Conservation (phyloP, 1,139 yeast genomes). For the Candida freyschussii region DNA sequence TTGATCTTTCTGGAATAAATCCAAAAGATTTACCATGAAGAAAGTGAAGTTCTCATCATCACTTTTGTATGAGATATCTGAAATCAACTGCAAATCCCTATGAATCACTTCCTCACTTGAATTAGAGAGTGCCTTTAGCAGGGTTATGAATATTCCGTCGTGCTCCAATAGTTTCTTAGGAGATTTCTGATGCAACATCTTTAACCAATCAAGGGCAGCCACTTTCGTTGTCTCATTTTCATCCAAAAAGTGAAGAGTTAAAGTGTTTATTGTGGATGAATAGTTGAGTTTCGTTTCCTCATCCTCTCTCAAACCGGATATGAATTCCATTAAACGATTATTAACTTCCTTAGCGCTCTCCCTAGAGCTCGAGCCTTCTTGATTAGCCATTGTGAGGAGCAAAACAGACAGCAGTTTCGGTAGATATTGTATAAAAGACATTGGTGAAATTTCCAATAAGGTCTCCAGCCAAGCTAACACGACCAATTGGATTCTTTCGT, state of each 20-base stretch:
- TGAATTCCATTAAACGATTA: slow-evolving; percentile 42
- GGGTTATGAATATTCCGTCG: slow-evolving; percentile 68
- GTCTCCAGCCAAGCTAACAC: slow-evolving; percentile 82
- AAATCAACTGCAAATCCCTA: slow-evolving; percentile 68
- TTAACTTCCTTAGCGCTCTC: slow-evolving; percentile 54
- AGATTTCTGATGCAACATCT: slow-evolving; percentile 71
- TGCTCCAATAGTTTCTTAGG: slow-evolving; percentile 56
- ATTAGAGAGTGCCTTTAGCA: slow-evolving; percentile 77
- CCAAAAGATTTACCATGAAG: slow-evolving; percentile 68
- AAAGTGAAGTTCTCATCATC: slow-evolving; percentile 74
- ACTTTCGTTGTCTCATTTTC: slow-evolving; percentile 79
- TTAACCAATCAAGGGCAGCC: slow-evolving; percentile 88
- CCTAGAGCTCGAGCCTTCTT: slow-evolving; percentile 39
- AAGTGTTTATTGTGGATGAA: slow-evolving; percentile 52
- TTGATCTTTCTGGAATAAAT: slow-evolving; percentile 63
- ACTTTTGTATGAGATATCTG: slow-evolving; percentile 73
- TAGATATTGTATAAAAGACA: slow-evolving; percentile 62
- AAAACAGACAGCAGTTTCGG: slow-evolving; percentile 55
- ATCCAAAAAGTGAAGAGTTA: slow-evolving; percentile 56
- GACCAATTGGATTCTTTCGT: slow-evolving; percentile 73
- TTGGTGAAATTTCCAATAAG: slow-evolving; percentile 69
- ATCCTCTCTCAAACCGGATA: slow-evolving; percentile 29
- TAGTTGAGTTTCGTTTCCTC: slow-evolving; percentile 45
- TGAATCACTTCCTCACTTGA: slow-evolving; percentile 83
- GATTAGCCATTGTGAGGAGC: slow-evolving; percentile 52